Percentiles rank a stretch among this genome's conserved stretches.
Conservation (phyloP, 371 early-diverging fungal genomes). For the Syncephalis plumigaleata region DNA sequence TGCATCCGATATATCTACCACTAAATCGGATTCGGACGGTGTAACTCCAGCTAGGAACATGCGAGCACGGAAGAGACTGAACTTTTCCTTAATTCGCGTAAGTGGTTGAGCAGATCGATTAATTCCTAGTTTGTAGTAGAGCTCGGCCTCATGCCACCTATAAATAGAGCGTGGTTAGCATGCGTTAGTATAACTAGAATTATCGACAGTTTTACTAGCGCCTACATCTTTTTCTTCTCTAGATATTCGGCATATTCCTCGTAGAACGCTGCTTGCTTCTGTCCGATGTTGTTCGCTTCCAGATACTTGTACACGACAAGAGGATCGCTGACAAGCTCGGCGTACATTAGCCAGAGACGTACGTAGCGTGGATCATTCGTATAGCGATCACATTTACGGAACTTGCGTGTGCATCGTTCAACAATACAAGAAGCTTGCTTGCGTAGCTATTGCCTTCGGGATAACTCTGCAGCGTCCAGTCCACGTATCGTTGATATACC, state of each 20-base stretch:
- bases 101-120: slow-evolving; percentile 32
- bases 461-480: slow-evolving; percentile 48
- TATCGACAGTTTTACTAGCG: too few species aligned
- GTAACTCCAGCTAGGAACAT: slow-evolving; percentile 8
- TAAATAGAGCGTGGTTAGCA: not conserved
- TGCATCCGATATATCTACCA: too few species aligned
- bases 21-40: too few species aligned
- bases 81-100: slow-evolving; percentile 22
- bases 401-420: slow-evolving; percentile 34
- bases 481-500: slow-evolving; percentile 46
- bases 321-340: slow-evolving; percentile 28
- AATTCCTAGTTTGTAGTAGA: slow-evolving; percentile 30
- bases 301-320: slow-evolving; percentile 52
- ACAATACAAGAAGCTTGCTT: slow-evolving; percentile 29
- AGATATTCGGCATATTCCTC: slow-evolving; percentile 53
- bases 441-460: slow-evolving; percentile 40
- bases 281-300: slow-evolving; percentile 48
- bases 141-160: slow-evolving; percentile 30
- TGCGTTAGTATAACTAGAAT: not conserved
- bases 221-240: too few species aligned
- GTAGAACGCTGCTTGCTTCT: slow-evolving; percentile 41
- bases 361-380: slow-evolving; percentile 62
- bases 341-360: slow-evolving; percentile 50
- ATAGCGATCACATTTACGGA: slow-evolving; percentile 41
- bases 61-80: slow-evolving; percentile 25